Conservation (phyloP, 1,139 yeast species). For the Hansenula lynferdii region DNA sequence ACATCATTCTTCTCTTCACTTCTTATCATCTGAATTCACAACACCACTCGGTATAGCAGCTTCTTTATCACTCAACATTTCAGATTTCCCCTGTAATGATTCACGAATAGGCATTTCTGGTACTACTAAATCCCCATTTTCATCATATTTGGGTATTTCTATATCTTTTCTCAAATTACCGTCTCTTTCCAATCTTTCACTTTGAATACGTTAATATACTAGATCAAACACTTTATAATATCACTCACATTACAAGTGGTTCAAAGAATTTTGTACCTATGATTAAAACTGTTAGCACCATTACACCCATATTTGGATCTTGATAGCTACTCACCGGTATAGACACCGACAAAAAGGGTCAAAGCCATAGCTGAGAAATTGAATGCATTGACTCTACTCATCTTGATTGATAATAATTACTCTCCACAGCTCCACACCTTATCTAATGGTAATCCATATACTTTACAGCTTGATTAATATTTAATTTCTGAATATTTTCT, state of each 20-base stretch:
- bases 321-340: conserved; percentile 32
- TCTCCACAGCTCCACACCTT: too few species aligned
- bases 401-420: too few species aligned
- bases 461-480: too few species aligned
- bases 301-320: neutral
- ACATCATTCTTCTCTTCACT: too few species aligned
- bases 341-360: conserved; percentile 35
- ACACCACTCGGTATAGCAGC: neutral
- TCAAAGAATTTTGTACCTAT: conserved; percentile 65
- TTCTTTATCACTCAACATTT: neutral
- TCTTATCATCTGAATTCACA: neutral
- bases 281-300: neutral
- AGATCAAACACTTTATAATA: conserved; percentile 12
- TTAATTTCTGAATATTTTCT: too few species aligned
- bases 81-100: neutral
- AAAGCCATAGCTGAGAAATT: conserved; percentile 29
- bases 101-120: conserved; percentile 16
- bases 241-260: conserved; percentile 62
- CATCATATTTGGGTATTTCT: conserved; percentile 42
- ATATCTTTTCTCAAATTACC: conserved; percentile 61
- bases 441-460: too few species aligned
- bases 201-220: conserved; percentile 19
- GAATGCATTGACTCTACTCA: conserved; percentile 31
- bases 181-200: conserved; percentile 65
- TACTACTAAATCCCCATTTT: conserved; percentile 32